Evolutionary conservation across 352 stramenopile species (phyloP).

Genomic region (Pythium angustatum): DNA sequence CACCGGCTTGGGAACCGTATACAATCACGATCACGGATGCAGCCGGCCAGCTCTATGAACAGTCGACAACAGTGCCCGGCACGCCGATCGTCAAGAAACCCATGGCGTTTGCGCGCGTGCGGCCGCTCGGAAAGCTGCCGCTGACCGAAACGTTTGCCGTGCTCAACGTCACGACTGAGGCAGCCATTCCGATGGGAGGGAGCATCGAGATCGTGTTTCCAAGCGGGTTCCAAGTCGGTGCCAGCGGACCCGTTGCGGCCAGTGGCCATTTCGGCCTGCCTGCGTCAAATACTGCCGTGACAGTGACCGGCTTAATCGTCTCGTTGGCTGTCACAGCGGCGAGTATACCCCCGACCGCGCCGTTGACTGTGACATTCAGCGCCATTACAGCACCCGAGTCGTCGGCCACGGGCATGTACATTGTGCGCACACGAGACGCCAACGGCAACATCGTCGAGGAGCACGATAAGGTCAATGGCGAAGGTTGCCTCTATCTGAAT

Average conservation of each 20-base stretch:
- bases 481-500: conserved; percentile 68
- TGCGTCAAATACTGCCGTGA: conserved; percentile 34
- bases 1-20: conserved; percentile 43
- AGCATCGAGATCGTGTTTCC: conserved; percentile 58
- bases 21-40: conserved; percentile 42
- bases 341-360: conserved; percentile 31
- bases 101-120: conserved; percentile 50
- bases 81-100: conserved; percentile 71
- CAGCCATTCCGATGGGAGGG: conserved; percentile 41
- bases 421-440: conserved; percentile 50
- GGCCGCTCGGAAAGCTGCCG: conserved; percentile 39
- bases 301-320: conserved; percentile 29
- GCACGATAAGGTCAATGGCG: conserved; percentile 46
- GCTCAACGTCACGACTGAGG: conserved; percentile 42
- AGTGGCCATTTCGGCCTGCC: conserved; percentile 40
- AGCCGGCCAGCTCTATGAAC: conserved; percentile 43
- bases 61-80: conserved; percentile 40
- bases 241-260: conserved; percentile 23
- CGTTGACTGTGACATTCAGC: conserved; percentile 44
- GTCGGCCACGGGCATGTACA: conserved; percentile 45
- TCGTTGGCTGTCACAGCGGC: conserved; percentile 38
- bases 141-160: conserved; percentile 40
- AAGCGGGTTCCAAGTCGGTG: conserved; percentile 35
- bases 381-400: conserved; percentile 54
- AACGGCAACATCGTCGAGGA: conserved; percentile 55